Conservation (phyloP, 176 grass and related monocot species). For the Raddia guianensis region DNA sequence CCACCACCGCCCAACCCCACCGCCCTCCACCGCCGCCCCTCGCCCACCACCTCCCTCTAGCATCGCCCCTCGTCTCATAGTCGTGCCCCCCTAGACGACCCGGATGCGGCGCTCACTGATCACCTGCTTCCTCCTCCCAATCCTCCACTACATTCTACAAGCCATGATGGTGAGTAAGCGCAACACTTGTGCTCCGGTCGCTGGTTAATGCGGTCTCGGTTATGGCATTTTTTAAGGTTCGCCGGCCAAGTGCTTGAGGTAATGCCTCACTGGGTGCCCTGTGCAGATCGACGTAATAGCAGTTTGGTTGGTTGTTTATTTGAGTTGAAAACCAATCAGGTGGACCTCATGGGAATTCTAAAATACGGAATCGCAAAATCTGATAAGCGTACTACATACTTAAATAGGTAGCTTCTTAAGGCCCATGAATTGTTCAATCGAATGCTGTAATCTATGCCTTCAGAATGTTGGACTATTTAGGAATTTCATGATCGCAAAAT, state of each 20-base stretch:
- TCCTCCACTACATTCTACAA: background rate
- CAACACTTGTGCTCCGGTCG: no score
- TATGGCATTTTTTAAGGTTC: background rate
- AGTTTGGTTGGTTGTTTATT: background rate
- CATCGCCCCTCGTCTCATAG: no score
- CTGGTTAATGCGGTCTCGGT: no score
- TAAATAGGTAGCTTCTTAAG: background rate
- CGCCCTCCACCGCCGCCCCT: no score
- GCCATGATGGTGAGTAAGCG: conserved; percentile 45
- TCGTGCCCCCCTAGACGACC: background rate
- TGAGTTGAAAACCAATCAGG: background rate
- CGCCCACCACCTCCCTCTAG: no score
- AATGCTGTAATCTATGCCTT: background rate
- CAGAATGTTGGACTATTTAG: no score
- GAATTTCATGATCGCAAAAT: no score
- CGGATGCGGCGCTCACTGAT: background rate
- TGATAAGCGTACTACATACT: background rate
- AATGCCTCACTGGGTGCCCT: conserved; percentile 28
- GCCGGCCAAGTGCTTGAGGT: conserved; percentile 48
- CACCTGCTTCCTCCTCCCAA: background rate
- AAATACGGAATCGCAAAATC: background rate
- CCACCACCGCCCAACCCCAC: no score
- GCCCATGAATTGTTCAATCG: background rate
- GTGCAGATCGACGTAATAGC: conserved; percentile 64
- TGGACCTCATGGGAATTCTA: background rate